Conservation (phyloP, 2,329 filamentous ascomycete genomes). For the Pseudogymnoascus sp. region DNA sequence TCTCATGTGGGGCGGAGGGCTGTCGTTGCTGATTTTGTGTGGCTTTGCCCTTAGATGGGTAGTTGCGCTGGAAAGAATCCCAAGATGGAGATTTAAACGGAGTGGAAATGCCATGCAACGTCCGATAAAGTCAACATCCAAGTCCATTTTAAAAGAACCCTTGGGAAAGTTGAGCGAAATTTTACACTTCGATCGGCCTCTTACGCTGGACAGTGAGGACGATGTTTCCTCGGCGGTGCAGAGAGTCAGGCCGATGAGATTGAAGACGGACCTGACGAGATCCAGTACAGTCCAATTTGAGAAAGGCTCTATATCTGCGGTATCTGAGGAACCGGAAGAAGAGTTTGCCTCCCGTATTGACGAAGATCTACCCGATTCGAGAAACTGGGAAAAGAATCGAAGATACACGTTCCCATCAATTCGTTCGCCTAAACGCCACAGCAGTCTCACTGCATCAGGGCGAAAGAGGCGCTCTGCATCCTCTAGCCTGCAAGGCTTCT, state of each 20-base stretch:
- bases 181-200: background rate
- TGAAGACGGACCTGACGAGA: background rate
- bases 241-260: conserved; percentile 1
- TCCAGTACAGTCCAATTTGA: background rate
- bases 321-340: conserved; percentile 27
- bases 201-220: background rate
- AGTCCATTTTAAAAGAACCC: background rate
- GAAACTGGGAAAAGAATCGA: background rate
- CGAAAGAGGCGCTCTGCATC: conserved; percentile 59
- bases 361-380: background rate
- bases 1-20: conserved; percentile 75
- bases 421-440: background rate
- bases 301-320: background rate
- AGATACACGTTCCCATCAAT: conserved; percentile 1
- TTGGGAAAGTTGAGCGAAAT: background rate
- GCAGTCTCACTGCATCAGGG: conserved; percentile 47
- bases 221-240: background rate
- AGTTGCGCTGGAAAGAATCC: conserved; percentile 77
- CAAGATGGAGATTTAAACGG: conserved; percentile 79
- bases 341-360: background rate
- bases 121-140: conserved; percentile 8
- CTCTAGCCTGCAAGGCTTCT: conserved; percentile 61
- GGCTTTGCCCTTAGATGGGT: conserved; percentile 73
- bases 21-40: conserved; percentile 67
- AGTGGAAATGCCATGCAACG: conserved; percentile 21